These are phyloP conservation scores for Aegilops longissima DNA, from an alignment of 176 grass and related monocot species.

Conservation along the genomic window DNA sequence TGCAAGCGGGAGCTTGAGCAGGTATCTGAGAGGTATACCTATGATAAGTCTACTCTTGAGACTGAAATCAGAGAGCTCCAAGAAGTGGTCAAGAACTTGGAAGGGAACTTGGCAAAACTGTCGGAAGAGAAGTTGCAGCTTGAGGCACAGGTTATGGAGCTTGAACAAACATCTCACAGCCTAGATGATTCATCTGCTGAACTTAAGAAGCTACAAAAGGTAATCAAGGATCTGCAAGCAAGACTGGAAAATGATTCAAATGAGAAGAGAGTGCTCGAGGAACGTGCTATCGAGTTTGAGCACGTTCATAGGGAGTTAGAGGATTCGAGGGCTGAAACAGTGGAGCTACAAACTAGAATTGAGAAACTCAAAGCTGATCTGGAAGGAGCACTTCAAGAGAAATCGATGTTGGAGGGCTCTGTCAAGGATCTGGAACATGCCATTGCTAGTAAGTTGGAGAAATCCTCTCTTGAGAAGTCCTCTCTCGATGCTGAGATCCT, in stretches of 20 bases:
- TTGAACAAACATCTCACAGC: conserved; percentile 46
- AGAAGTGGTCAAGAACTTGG: conserved; percentile 35
- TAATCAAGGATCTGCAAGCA: conserved; percentile 48
- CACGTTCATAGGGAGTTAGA: conserved; percentile 49
- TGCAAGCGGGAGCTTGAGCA: conserved; percentile 48
- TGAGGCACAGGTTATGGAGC: conserved; percentile 38
- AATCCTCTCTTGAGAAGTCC: conserved; percentile 46
- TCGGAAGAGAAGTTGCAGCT: conserved; percentile 50
- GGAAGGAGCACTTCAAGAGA: conserved; percentile 43
- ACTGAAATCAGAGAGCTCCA: conserved; percentile 46
- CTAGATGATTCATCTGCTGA: conserved; percentile 43
- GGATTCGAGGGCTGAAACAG: conserved; percentile 24
- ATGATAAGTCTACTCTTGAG: conserved; percentile 64
- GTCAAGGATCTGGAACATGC: conserved; percentile 51
- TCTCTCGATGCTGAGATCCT: conserved; percentile 39
- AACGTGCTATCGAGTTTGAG: conserved; percentile 47
- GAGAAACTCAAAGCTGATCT: conserved; percentile 53
- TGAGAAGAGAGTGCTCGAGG: conserved; percentile 61
- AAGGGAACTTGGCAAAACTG: conserved; percentile 47
- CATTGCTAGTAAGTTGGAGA: conserved; percentile 24
- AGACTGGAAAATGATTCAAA: conserved; percentile 47
- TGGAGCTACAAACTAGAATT: conserved; percentile 41
- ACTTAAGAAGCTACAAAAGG: conserved; percentile 44
- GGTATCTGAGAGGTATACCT: conserved; percentile 45
- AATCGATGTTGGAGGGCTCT: conserved; percentile 42